These are phyloP conservation scores for Hysterangium stoloniferum DNA, from an alignment of 768 basidiomycete genomes.

Conservation along the genomic window DNA sequence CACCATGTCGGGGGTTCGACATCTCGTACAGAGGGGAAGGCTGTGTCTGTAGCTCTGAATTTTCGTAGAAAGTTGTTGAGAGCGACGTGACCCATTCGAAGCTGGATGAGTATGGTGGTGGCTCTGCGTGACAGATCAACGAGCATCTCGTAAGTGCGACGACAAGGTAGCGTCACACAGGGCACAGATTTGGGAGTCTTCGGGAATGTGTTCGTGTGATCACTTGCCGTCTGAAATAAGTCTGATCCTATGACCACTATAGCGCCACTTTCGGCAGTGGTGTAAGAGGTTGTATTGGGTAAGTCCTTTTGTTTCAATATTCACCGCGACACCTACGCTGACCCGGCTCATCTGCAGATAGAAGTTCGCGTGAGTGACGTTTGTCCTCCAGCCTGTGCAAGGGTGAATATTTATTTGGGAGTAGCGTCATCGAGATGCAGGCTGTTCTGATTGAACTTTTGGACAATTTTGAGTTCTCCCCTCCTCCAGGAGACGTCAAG, in stretches of 20 bases:
- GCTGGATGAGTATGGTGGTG: constrained; percentile 12
- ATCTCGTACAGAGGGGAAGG: neutral
- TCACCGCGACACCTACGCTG: neutral
- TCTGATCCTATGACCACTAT: neutral
- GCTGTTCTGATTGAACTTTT: constrained; percentile 28
- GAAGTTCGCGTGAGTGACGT: constrained; percentile 2
- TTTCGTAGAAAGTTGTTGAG: constrained; percentile 12
- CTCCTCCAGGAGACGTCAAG: constrained; percentile 24
- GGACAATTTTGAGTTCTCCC: constrained; percentile 28
- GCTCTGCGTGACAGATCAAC: constrained; percentile 3
- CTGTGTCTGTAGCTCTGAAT: constrained; percentile 1
- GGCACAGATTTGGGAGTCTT: neutral
- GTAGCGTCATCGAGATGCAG: constrained; percentile 28
- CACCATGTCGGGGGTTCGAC: constrained; percentile 10
- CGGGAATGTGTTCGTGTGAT: neutral
- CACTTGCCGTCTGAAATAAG: neutral
- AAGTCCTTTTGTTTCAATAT: neutral
- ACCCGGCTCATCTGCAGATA: neutral
- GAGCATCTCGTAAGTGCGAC: neutral
- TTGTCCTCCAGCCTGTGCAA: neutral
- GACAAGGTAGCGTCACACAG: neutral
- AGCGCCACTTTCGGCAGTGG: constrained; percentile 5
- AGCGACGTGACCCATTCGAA: constrained; percentile 12
- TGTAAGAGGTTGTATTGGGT: constrained; percentile 4
- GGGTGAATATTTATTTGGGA: neutral